phyloP scores from a whole-genome alignment of 768 basidiomycete genomes.

The Boletus rubescentipes region DNA sequence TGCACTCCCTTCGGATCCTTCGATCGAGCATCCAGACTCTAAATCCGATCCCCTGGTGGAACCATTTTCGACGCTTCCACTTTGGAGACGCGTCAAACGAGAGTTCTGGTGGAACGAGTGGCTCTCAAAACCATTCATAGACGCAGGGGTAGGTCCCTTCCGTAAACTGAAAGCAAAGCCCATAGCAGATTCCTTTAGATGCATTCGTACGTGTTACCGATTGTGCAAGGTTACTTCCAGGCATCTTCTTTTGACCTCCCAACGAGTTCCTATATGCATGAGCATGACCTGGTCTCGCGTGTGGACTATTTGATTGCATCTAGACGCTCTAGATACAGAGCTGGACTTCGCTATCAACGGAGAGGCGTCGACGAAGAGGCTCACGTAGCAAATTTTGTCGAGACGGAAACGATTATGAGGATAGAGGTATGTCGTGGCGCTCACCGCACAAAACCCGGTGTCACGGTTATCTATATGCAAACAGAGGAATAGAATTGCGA shows the following conservation, averaged over 20 bases:
- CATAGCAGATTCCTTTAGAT: slow-evolving; percentile 41
- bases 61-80: slow-evolving; percentile 73
- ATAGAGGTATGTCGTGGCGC: slow-evolving; percentile 56
- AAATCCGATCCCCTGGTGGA: slow-evolving; percentile 61
- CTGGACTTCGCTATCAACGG: slow-evolving; percentile 92
- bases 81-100: slow-evolving; percentile 88
- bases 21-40: slow-evolving; percentile 27
- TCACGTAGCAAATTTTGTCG: slow-evolving; percentile 93
- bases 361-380: slow-evolving; percentile 93
- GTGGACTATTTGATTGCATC: slow-evolving; percentile 85
- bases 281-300: slow-evolving; percentile 36
- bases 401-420: slow-evolving; percentile 87
- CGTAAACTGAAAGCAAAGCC: neutral
- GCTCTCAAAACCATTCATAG: slow-evolving; percentile 80
- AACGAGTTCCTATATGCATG: slow-evolving; percentile 36
- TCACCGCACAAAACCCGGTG: neutral
- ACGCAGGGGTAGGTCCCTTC: slow-evolving; percentile 67
- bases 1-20: slow-evolving; percentile 40
- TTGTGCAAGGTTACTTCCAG: slow-evolving; percentile 94
- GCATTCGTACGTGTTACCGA: slow-evolving; percentile 83
- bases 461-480: neutral
- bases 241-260: slow-evolving; percentile 65
- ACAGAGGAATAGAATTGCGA: slow-evolving; percentile 71
- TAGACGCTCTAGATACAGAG: slow-evolving; percentile 82
- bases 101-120: slow-evolving; percentile 98